Evolutionary conservation across 2,329 filamentous ascomycete genomes (phyloP).

Genomic region (Gaeumannomyces tritici): DNA sequence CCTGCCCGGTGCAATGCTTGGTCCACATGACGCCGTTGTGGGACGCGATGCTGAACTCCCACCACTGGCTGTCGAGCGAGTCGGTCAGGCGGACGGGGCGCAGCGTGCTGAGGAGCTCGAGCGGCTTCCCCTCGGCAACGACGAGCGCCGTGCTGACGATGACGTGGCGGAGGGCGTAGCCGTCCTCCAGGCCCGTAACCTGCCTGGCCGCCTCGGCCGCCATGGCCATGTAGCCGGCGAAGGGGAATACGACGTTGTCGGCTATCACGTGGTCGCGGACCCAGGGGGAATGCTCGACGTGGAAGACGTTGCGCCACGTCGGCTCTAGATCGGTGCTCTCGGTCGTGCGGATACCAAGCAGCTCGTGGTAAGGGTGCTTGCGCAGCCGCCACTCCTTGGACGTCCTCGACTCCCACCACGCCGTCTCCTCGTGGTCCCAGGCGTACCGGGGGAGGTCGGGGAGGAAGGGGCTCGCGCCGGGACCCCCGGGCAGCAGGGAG

Average conservation of each 20-base stretch:
- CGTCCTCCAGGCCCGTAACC: background rate
- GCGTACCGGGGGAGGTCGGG: constrained; percentile 36
- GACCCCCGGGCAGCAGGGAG: too few relatives aligned
- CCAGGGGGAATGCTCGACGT: constrained; percentile 18
- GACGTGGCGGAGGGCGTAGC: too few relatives aligned
- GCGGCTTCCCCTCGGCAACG: background rate
- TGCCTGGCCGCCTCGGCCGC: constrained; percentile 9
- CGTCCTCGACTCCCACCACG: constrained; percentile 18
- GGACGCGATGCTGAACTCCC: too few relatives aligned
- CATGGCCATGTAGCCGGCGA: constrained; percentile 8
- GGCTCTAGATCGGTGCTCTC: constrained; percentile 6
- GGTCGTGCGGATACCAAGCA: constrained; percentile 22
- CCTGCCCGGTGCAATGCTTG: too few relatives aligned
- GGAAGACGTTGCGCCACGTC: constrained; percentile 17
- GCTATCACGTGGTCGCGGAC: constrained; percentile 17
- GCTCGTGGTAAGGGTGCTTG: constrained; percentile 22
- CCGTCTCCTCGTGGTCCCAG: constrained; percentile 26
- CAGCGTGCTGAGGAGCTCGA: background rate
- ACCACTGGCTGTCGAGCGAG: too few relatives aligned
- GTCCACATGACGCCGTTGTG: background rate
- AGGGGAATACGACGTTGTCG: constrained; percentile 13
- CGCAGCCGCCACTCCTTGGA: constrained; percentile 18
- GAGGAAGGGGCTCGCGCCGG: constrained; percentile 22
- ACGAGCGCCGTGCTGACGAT: too few relatives aligned
- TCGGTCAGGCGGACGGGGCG: background rate